phyloP scores from a whole-genome alignment of 805 yeast species.

The Metschnikowia corniflorae region DNA sequence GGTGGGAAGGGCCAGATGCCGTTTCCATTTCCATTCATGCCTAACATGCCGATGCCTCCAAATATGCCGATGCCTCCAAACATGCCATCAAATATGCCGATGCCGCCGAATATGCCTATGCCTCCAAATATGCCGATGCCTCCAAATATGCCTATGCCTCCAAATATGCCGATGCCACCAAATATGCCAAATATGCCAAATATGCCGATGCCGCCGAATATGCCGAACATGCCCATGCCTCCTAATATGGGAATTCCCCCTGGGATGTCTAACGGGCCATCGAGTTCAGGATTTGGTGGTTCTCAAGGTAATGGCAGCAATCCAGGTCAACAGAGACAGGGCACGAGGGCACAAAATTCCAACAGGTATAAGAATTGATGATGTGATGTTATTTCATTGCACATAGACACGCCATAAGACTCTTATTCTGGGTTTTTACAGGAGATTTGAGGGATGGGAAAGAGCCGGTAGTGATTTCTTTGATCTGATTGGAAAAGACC shows the following conservation, averaged over 20 bases:
- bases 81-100: slow-evolving; percentile 23
- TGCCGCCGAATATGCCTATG: slow-evolving; percentile 22
- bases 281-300: too few species aligned
- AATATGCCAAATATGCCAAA: slow-evolving; percentile 24
- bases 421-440: too few species aligned
- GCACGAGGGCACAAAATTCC: slow-evolving; percentile 3
- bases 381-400: too few species aligned
- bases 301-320: background rate
- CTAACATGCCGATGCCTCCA: slow-evolving; percentile 19
- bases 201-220: slow-evolving; percentile 18
- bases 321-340: background rate
- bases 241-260: slow-evolving; percentile 15
- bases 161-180: slow-evolving; percentile 18
- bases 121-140: slow-evolving; percentile 26
- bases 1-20: slow-evolving; percentile 17
- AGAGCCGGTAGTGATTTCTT: too few species aligned
- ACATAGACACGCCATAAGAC: too few species aligned
- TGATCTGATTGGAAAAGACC: too few species aligned
- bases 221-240: slow-evolving; percentile 9
- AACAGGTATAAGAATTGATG: slow-evolving; percentile 5
- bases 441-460: too few species aligned
- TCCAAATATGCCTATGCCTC: slow-evolving; percentile 26
- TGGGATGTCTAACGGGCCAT: background rate
- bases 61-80: slow-evolving; percentile 20
- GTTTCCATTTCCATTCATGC: slow-evolving; percentile 22